phyloP scores from a whole-genome alignment of 257 asterid genomes.

The Solanum neorickii region DNA sequence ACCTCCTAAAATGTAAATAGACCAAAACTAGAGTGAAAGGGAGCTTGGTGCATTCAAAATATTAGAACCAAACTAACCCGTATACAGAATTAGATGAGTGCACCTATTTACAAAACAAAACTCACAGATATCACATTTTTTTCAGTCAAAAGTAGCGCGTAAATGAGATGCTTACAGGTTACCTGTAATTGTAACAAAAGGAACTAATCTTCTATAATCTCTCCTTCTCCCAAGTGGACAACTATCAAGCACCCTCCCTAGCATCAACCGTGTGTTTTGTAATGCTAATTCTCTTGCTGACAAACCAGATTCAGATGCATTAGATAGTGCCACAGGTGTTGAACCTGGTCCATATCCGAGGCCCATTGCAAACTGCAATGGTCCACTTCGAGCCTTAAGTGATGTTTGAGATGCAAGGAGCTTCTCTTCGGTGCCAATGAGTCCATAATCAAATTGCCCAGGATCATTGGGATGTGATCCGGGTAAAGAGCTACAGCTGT shows the following conservation, averaged over 20 bases:
- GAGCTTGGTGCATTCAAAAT: neutral
- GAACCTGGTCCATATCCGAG: conserved; percentile 24
- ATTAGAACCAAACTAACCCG: neutral
- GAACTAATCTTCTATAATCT: conserved; percentile 86
- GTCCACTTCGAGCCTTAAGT: conserved; percentile 89
- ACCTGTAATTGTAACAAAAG: conserved; percentile 76
- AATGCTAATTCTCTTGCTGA: conserved; percentile 62
- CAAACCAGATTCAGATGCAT: conserved; percentile 38
- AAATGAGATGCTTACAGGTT: conserved; percentile 15
- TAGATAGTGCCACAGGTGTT: conserved; percentile 33
- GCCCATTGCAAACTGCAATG: conserved; percentile 60
- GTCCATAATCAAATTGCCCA: conserved; percentile 60
- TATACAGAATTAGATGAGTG: neutral
- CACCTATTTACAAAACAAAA: neutral
- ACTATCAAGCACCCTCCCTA: conserved; percentile 83
- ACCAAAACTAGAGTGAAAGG: neutral
- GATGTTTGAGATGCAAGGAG: conserved; percentile 72
- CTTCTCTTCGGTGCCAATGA: conserved; percentile 56
- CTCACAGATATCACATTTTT: neutral
- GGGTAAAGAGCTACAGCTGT: conserved; percentile 87
- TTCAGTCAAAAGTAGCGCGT: neutral
- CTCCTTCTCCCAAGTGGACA: conserved; percentile 86
- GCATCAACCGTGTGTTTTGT: conserved; percentile 81
- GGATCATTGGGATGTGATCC: conserved; percentile 66
- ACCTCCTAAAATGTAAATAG: neutral